Percentiles rank a stretch among this genome's conserved stretches.
phyloP scores from a whole-genome alignment of 441 rosid species.

The Erodium trifolium region DNA sequence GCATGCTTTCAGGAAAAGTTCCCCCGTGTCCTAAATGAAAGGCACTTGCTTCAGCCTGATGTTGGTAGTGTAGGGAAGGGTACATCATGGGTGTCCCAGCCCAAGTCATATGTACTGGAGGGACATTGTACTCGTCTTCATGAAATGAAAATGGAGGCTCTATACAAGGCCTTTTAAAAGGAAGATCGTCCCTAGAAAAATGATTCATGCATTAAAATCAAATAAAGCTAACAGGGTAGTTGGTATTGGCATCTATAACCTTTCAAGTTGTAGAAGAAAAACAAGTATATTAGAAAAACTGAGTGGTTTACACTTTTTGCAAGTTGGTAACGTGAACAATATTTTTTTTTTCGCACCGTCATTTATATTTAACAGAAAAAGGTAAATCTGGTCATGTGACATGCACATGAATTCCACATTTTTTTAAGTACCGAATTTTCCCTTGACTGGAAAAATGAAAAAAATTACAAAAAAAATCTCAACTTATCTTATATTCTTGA shows the following conservation, averaged over 20 bases:
- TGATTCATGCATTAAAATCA: conserved; percentile 9
- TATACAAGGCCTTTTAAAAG: conserved; percentile 40
- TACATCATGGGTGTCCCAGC: conserved; percentile 37
- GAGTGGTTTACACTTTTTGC: no score
- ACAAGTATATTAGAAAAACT: no score
- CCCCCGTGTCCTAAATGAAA: conserved; percentile 38
- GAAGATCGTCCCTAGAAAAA: conserved; percentile 43
- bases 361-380: no score
- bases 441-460: no score
- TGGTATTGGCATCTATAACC: conserved; percentile 4
- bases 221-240: neutral
- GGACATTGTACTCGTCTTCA: conserved; percentile 46
- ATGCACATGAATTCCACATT: no score
- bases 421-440: no score
- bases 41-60: conserved; percentile 50
- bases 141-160: conserved; percentile 49
- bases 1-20: conserved; percentile 27
- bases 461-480: no score
- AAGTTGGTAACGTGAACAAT: no score
- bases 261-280: neutral
- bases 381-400: no score
- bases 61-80: conserved; percentile 44
- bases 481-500: no score
- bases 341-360: no score
- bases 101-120: conserved; percentile 40